phyloP scores from a whole-genome alignment of 139 green algal species.

The Parachlorella kessleri region DNA sequence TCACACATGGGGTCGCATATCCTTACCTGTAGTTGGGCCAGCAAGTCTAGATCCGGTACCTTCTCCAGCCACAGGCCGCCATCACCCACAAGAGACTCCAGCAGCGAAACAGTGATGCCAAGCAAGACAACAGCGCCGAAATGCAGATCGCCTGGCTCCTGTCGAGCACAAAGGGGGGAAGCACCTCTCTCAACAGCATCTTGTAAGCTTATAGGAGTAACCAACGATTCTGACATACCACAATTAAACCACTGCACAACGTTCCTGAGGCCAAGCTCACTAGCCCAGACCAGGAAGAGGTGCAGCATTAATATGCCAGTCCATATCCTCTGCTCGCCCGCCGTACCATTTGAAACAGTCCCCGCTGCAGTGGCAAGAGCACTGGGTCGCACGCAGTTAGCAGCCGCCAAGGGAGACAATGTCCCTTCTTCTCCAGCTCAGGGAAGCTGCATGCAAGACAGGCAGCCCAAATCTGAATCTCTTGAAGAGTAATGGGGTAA shows the following conservation, averaged over 20 bases:
- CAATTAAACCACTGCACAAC: background rate
- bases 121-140: slow-evolving; percentile 21
- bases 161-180: background rate
- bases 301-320: too few species aligned
- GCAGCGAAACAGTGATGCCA: slow-evolving; percentile 1
- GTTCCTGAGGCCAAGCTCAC: too few species aligned
- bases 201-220: background rate
- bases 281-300: too few species aligned
- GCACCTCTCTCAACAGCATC: background rate
- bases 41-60: slow-evolving; percentile 12
- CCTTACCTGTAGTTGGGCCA: background rate
- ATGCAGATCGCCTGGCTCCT: slow-evolving; percentile 18
- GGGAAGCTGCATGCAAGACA: slow-evolving; percentile 3
- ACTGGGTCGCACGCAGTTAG: slow-evolving; percentile 23
- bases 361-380: slow-evolving; percentile 14
- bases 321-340: background rate
- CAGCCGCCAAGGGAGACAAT: slow-evolving; percentile 12
- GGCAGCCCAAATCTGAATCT: background rate
- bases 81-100: slow-evolving; percentile 24
- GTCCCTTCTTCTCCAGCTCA: background rate
- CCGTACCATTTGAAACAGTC: slow-evolving; percentile 4
- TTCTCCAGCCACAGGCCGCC: slow-evolving; percentile 16
- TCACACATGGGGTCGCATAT: background rate
- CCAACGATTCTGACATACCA: background rate
- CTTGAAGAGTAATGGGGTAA: background rate